A percentile compares a stretch with the other conserved stretches of the same genome.
phyloP scores from a whole-genome alignment of 495 filamentous ascomycete genomes.

The Talaromyces borbonicus region DNA sequence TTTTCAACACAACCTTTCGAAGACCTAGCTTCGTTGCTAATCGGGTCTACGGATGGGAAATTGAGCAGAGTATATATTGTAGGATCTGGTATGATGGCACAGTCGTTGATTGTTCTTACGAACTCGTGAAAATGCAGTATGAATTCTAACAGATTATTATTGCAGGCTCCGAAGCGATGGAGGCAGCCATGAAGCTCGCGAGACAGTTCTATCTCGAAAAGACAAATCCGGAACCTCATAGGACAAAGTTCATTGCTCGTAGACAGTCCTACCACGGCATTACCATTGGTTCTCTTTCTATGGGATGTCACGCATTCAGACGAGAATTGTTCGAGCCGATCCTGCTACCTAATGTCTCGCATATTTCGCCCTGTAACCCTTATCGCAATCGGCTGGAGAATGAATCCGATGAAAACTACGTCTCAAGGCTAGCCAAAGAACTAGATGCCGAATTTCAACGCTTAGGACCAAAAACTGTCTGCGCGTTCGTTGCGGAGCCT shows the following conservation, averaged over 20 bases:
- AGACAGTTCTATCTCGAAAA: slow-evolving; percentile 53
- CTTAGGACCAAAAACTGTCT: slow-evolving; percentile 61
- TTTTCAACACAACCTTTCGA: slow-evolving; percentile 40
- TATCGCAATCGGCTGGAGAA: slow-evolving; percentile 44
- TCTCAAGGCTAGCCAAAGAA: slow-evolving; percentile 52
- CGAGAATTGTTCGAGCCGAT: slow-evolving; percentile 59
- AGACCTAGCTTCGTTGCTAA: slow-evolving; percentile 31
- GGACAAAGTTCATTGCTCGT: slow-evolving; percentile 54
- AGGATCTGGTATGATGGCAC: slow-evolving; percentile 56
- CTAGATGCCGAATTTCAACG: slow-evolving; percentile 65
- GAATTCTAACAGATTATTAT: neutral
- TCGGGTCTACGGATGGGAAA: slow-evolving; percentile 36
- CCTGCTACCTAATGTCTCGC: slow-evolving; percentile 48
- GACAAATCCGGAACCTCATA: slow-evolving; percentile 33
- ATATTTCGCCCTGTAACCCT: slow-evolving; percentile 60
- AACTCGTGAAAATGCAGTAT: too few relatives aligned
- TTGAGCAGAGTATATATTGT: slow-evolving; percentile 37
- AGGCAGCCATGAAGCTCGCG: slow-evolving; percentile 56
- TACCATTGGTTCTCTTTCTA: slow-evolving; percentile 55
- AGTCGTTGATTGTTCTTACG: too few relatives aligned
- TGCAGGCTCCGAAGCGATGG: slow-evolving; percentile 60
- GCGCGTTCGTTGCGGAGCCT: slow-evolving; percentile 69
- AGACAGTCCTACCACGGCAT: slow-evolving; percentile 67
- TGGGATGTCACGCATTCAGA: slow-evolving; percentile 53
- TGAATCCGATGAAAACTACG: slow-evolving; percentile 42